Base-by-base conservation (phyloP, 306 rosid genomes). In the Vigna trinervia region DNA sequence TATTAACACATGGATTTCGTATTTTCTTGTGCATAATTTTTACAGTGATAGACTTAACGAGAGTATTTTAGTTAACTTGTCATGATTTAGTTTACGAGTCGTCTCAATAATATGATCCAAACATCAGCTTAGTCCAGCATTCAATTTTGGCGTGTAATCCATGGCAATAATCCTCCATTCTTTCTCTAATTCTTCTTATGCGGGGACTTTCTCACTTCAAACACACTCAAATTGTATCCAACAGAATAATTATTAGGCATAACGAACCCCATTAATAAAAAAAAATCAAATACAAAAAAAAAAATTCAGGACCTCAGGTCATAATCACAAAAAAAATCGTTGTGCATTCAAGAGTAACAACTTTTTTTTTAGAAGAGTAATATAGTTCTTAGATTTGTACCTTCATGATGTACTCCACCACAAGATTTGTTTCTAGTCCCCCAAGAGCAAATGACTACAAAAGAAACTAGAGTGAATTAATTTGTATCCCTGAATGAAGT, bases 361-460 rank as follows among this genome's bases (percentile, higher is more conserved):
- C 8, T 5, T 36, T 36, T 6, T 34, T 36, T 36, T 36, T 36
- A 36, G 9, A 10, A 52, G 65, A 66, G 64, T 51, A 78, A 78
- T 74, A 78, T 74, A 79, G 88, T 80, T 76, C 69, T 77, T 43
- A 77, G 82, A 51, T 30, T 30, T 30, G 88, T 96, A 96, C 99
- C 99, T 91, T 96, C 89, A 91, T 89, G 84, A 96, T 86, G 81
- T 96, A 96, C 87, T 91, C 98, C 62, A 88, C 96, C 72, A 87
- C 90, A 74, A 96, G 91, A 82, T 89, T 83, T 28, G 97, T 88
- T 88, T 96, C 96, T 74, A 88, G 84, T 53, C 96, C 99, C 34
- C 97, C 97, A 3, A 96, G 94, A 83, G 99, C 99, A 56, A 96
- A 86, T 50, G 96, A 91, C 99, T 96, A 80, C 80, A 85, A 60